Conservation (phyloP, 164 flowering plant species). For the Vitis amurensis region DNA sequence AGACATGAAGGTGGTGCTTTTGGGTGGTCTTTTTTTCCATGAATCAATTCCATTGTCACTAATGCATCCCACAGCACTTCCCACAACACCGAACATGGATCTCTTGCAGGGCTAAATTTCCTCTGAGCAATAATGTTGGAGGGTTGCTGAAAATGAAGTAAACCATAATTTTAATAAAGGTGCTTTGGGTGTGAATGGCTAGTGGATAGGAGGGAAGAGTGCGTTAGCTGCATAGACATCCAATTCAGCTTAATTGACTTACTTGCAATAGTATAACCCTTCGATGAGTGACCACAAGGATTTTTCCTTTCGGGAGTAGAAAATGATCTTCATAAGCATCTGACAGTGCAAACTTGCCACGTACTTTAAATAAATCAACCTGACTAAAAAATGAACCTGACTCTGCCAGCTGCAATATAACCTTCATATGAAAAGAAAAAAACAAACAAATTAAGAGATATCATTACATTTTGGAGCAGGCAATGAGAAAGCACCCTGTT, state of each 20-base stretch:
- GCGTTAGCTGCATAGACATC: not conserved
- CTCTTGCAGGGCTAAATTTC: constrained; percentile 94
- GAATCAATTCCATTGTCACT: constrained; percentile 72
- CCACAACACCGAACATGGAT: constrained; percentile 93
- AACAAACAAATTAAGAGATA: not conserved
- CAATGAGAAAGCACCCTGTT: no score
- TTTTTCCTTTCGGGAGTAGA: constrained; percentile 81
- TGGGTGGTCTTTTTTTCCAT: constrained; percentile 75
- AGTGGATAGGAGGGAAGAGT: not conserved
- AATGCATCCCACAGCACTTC: constrained; percentile 88
- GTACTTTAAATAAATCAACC: constrained; percentile 94
- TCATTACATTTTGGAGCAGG: not conserved
- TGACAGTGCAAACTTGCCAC: constrained; percentile 94
- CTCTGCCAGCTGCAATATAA: constrained; percentile 92
- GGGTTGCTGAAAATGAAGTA: constrained; percentile 61
- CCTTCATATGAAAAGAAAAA: constrained; percentile 46
- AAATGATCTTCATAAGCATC: constrained; percentile 99
- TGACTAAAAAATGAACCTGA: constrained; percentile 89
- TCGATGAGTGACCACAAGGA: constrained; percentile 81
- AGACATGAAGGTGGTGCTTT: constrained; percentile 71
- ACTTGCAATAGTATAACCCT: constrained; percentile 85
- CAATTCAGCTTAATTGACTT: constrained; percentile 18
- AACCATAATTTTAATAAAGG: not conserved
- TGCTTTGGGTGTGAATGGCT: not conserved
- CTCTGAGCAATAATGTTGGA: constrained; percentile 70